Base-by-base conservation (phyloP, 2,329 filamentous ascomycete species). In the Chaetomiaceae sp. region DNA sequence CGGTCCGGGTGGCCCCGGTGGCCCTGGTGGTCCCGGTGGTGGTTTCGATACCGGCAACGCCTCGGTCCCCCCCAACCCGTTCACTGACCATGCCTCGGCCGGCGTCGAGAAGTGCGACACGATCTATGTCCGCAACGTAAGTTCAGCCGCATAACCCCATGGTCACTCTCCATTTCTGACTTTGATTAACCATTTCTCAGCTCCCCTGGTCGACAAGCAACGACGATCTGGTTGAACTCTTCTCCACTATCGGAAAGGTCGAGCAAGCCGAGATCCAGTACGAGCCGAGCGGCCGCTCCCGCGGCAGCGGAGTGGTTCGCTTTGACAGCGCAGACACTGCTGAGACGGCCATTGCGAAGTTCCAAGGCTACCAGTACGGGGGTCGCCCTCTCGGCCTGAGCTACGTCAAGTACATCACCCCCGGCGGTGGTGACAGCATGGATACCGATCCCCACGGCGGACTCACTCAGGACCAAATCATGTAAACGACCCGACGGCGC, bases 191-290 rank as follows among this genome's bases (percentile, higher is more conserved):
- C 31, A 4, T 45, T 31, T 44, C 41, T 37, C 63, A 96, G 91
- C 82, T 99, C 57, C 93, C 93, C 12, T 99, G 93, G 93, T 97
- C 93, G 23, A 99, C 93, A 14, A 96, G 91, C 75, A 97, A 99
- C 66, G 93, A 99, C 57, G 93, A 99, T 69, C 76, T 99, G 21
- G 83, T 97, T 51, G 93, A 99, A 68, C 79, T 99, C 17, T 99
- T 99, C 75, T 91, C 87, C 16, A 99, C 93, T 10, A 99, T 99
- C 64, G 93, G 93, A 58, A 96, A 96, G 69, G 93, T 99, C 53
- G 90, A 96, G 64, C 90, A 93, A 63, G 93, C 93, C n/a, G 93
- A 99, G 72, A 97, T 99, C 51, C 93, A 99, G 71, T 97, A 99
- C 65, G 93, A 99, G 69, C 87, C 89, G 4, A 97, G 95, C 64